Conservation (phyloP, 768 basidiomycete genomes). For the Boletellus ananiceps region DNA sequence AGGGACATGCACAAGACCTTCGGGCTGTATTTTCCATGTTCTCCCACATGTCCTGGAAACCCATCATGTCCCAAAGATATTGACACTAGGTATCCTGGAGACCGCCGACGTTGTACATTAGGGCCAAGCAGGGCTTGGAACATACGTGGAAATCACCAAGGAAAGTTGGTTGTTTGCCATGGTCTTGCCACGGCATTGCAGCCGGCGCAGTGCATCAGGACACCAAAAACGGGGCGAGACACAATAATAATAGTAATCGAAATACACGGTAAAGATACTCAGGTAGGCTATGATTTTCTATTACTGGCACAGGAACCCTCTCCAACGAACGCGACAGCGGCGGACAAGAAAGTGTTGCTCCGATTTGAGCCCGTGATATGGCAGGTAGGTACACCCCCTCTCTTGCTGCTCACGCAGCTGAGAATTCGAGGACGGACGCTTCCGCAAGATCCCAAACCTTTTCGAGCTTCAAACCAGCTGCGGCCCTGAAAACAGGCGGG, state of each 20-base stretch:
- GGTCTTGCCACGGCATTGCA: too few species aligned
- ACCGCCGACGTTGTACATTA: too few species aligned
- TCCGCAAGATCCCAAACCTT: constrained; percentile 31
- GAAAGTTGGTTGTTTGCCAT: too few species aligned
- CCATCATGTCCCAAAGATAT: constrained; percentile 44
- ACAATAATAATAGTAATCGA: too few species aligned
- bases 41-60: constrained; percentile 92
- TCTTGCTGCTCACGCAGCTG: constrained; percentile 13
- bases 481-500: constrained; percentile 7
- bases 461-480: constrained; percentile 27
- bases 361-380: neutral
- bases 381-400: neutral
- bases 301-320: neutral
- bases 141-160: too few species aligned
- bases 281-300: neutral
- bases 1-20: constrained; percentile 44
- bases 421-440: constrained; percentile 23
- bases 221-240: too few species aligned
- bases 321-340: neutral
- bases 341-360: neutral
- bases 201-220: too few species aligned
- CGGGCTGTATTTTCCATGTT: constrained; percentile 68
- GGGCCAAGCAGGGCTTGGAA: too few species aligned
- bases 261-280: neutral
- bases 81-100: too few species aligned